Conservation (phyloP, 208 protist species). For the Trichomonas tenax region DNA sequence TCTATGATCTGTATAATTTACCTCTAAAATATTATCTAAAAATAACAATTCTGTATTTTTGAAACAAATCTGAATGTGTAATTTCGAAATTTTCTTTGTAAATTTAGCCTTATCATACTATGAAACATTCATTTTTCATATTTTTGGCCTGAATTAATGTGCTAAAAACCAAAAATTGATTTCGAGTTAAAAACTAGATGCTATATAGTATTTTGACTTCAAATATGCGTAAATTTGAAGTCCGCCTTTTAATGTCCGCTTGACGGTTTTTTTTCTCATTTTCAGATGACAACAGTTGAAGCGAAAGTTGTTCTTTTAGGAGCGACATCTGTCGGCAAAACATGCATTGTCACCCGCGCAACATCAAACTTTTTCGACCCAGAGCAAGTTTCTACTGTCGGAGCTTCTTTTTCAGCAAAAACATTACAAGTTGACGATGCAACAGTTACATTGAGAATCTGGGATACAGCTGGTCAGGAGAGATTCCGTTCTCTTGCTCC, state of each 20-base stretch:
- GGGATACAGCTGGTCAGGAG: constrained; percentile 37
- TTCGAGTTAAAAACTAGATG: too few relatives aligned
- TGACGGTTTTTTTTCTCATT: not conserved
- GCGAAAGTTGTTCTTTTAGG: constrained; percentile 37
- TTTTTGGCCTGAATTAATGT: too few relatives aligned
- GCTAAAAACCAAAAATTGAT: too few relatives aligned
- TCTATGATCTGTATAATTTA: too few relatives aligned
- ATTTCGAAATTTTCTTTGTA: too few relatives aligned
- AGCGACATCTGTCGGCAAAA: constrained; percentile 38
- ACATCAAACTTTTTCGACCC: constrained; percentile 30
- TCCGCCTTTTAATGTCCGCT: not conserved
- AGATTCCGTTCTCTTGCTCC: constrained; percentile 37
- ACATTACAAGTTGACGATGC: not conserved
- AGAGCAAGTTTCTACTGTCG: constrained; percentile 33
- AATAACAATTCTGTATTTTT: too few relatives aligned
- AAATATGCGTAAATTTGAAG: too few relatives aligned
- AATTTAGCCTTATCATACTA: too few relatives aligned
- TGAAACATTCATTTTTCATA: too few relatives aligned
- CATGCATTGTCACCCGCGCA: constrained; percentile 32
- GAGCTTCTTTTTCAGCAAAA: constrained; percentile 31
- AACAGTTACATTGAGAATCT: constrained; percentile 33
- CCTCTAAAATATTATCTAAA: too few relatives aligned
- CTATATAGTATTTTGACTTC: too few relatives aligned
- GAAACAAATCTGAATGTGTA: too few relatives aligned
- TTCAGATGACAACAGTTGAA: not conserved